Evolutionary conservation across 169 alveolate species (phyloP).

Genomic region (Plasmodium gallinaceum): DNA sequence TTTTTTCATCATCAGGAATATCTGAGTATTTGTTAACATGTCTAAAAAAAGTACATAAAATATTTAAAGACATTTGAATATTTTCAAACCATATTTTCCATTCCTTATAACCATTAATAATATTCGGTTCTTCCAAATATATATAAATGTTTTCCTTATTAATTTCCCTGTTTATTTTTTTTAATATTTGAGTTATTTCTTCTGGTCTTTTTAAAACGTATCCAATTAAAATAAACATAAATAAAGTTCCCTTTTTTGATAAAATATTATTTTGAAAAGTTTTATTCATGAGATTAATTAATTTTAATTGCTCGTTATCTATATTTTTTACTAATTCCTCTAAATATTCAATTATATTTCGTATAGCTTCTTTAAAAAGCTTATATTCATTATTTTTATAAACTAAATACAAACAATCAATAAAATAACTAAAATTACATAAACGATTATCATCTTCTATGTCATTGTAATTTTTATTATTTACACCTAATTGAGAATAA

Average conservation of each 20-base stretch:
- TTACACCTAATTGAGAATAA: conserved; percentile 31
- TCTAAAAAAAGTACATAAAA: conserved; percentile 52
- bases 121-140: conserved; percentile 63
- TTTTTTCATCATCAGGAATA: conserved; percentile 43
- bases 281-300: conserved; percentile 57
- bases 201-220: conserved; percentile 41
- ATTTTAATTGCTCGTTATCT: conserved; percentile 41
- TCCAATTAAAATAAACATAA: conserved; percentile 57
- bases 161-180: conserved; percentile 46
- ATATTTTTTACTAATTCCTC: conserved; percentile 43
- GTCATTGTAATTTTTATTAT: neutral
- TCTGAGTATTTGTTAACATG: conserved; percentile 52
- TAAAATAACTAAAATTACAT: neutral
- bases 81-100: conserved; percentile 53
- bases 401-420: conserved; percentile 52
- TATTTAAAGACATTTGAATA: conserved; percentile 29
- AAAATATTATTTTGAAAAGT: conserved; percentile 59
- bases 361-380: conserved; percentile 40
- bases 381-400: conserved; percentile 51
- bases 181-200: conserved; percentile 23
- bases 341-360: conserved; percentile 50
- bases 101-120: conserved; percentile 31
- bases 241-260: conserved; percentile 62
- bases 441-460: neutral
- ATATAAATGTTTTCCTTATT: conserved; percentile 48